Evolutionary conservation across 1,139 yeast species (phyloP).

Genomic region (Hyphopichia burtonii): DNA sequence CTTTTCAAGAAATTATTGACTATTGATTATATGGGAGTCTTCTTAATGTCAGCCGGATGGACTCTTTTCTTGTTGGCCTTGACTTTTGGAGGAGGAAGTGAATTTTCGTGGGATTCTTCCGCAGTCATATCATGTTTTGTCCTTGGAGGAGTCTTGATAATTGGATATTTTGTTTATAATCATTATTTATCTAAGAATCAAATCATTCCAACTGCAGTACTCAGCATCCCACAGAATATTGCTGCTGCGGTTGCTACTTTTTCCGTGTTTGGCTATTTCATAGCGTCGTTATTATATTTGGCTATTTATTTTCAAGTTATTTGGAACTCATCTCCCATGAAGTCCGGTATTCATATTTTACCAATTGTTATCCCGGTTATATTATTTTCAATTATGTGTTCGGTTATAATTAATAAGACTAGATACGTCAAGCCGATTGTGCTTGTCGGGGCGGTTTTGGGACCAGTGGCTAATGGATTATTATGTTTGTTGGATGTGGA

Average conservation of each 20-base stretch:
- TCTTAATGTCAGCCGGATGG: slow-evolving; percentile 39
- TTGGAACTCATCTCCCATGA: slow-evolving; percentile 29
- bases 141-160: slow-evolving; percentile 17
- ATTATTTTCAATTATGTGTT: slow-evolving; percentile 26
- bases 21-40: slow-evolving; percentile 51
- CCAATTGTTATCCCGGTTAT: slow-evolving; percentile 38
- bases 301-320: slow-evolving; percentile 41
- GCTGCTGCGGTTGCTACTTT: slow-evolving; percentile 12
- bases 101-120: slow-evolving; percentile 11
- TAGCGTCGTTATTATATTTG: slow-evolving; percentile 24
- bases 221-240: slow-evolving; percentile 6
- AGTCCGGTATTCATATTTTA: slow-evolving; percentile 39
- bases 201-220: slow-evolving; percentile 14
- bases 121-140: slow-evolving; percentile 12
- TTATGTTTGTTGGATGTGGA: slow-evolving; percentile 30
- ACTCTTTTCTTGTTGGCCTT: slow-evolving; percentile 48
- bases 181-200: slow-evolving; percentile 10
- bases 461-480: slow-evolving; percentile 36
- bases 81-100: slow-evolving; percentile 50
- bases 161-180: slow-evolving; percentile 9
- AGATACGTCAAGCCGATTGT: slow-evolving; percentile 30
- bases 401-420: slow-evolving; percentile 29
- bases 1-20: slow-evolving; percentile 13
- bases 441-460: slow-evolving; percentile 23
- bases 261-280: slow-evolving; percentile 18